Evolutionary conservation across 192 early-diverging fungal genomes (phyloP).

Genomic region (Dispira simplex): DNA sequence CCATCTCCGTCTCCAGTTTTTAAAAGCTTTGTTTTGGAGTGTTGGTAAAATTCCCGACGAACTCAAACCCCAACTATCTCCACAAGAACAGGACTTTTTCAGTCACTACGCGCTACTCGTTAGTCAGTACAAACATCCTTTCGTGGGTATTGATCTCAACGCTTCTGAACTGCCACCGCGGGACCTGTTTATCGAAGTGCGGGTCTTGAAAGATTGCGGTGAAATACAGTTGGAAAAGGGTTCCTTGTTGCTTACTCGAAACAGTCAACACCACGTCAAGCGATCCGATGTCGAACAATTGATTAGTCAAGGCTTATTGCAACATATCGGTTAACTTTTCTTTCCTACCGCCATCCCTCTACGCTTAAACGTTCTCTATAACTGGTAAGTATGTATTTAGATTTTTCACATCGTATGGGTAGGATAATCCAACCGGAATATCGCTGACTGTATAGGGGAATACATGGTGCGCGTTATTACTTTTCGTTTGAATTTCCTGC

Average conservation of each 20-base stretch:
- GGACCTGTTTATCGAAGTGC: slow-evolving; percentile 84
- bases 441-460: too few relatives aligned
- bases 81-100: slow-evolving; percentile 45
- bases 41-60: slow-evolving; percentile 20
- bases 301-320: slow-evolving; percentile 69
- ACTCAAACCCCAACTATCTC: slow-evolving; percentile 10
- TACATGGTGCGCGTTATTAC: too few relatives aligned
- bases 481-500: too few relatives aligned
- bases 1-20: slow-evolving; percentile 42
- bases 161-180: slow-evolving; percentile 66
- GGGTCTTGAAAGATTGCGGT: slow-evolving; percentile 77
- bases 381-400: too few relatives aligned
- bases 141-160: slow-evolving; percentile 49
- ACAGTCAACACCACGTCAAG: slow-evolving; percentile 73
- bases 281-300: slow-evolving; percentile 81
- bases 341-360: too few relatives aligned
- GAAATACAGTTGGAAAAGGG: slow-evolving; percentile 84
- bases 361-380: too few relatives aligned
- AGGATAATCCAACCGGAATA: too few relatives aligned
- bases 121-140: slow-evolving; percentile 36
- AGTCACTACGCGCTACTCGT: slow-evolving; percentile 46
- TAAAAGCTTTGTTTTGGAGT: slow-evolving; percentile 50
- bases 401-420: too few relatives aligned
- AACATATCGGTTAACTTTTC: slow-evolving; percentile 39
- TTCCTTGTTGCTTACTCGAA: slow-evolving; percentile 51